Evolutionary conservation across 2,329 filamentous ascomycete genomes (phyloP).

Genomic region (Exophiala bonariae): DNA sequence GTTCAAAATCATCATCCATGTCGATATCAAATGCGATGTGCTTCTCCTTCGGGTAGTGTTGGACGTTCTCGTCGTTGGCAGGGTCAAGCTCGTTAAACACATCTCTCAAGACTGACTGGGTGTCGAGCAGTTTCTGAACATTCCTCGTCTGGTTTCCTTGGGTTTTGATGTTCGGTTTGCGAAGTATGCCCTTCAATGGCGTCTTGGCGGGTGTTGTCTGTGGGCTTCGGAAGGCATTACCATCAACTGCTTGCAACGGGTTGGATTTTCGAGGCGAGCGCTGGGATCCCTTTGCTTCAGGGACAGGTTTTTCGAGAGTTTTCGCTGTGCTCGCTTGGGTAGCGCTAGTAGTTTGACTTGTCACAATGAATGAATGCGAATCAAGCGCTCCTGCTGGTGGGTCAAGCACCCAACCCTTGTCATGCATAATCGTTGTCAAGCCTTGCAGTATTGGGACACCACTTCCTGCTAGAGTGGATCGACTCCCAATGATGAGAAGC

Average conservation of each 20-base stretch:
- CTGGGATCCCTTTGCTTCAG: not conserved
- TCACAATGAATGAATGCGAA: slow-evolving; percentile 67
- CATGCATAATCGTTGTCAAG: slow-evolving; percentile 76
- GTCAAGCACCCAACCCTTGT: slow-evolving; percentile 76
- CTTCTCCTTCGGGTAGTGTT: not conserved
- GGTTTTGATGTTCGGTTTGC: slow-evolving; percentile 59
- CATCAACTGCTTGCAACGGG: slow-evolving; percentile 24
- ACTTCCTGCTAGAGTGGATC: slow-evolving; percentile 65
- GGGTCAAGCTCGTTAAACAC: slow-evolving; percentile 66
- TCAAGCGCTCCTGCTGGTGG: slow-evolving; percentile 65
- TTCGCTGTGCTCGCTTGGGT: slow-evolving; percentile 17
- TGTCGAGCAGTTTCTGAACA: slow-evolving; percentile 59
- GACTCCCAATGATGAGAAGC: slow-evolving; percentile 82
- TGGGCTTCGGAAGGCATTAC: slow-evolving; percentile 32
- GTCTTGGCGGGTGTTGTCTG: slow-evolving; percentile 31
- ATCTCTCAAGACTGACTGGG: slow-evolving; percentile 69
- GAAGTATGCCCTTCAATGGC: slow-evolving; percentile 33
- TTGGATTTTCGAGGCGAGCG: slow-evolving; percentile 4
- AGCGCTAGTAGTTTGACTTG: slow-evolving; percentile 18
- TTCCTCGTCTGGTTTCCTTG: slow-evolving; percentile 46
- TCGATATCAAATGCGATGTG: slow-evolving; percentile 5
- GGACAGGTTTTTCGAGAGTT: not conserved
- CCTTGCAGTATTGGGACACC: slow-evolving; percentile 72
- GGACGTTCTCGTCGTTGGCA: not conserved
- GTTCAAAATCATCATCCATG: slow-evolving; percentile 20